Conservation (phyloP, 768 basidiomycete species). For the Russula griseocarnosa region DNA sequence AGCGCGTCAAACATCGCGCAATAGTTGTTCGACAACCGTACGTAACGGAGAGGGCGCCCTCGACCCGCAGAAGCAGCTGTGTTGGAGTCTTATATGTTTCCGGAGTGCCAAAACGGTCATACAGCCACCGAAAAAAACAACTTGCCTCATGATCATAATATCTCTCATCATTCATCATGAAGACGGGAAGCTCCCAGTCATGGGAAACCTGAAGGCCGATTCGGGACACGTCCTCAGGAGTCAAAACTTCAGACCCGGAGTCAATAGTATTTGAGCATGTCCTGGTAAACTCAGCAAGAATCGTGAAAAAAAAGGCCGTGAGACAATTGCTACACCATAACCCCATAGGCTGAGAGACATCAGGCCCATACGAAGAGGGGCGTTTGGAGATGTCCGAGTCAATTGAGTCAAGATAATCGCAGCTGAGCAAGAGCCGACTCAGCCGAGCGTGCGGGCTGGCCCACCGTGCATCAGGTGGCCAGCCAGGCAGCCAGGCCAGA, state of each 20-base stretch:
- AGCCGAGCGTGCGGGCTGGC: too few relatives aligned
- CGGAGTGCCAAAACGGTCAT: background rate
- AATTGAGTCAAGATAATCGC: background rate
- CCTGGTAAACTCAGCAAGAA: background rate
- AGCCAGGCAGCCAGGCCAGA: too few relatives aligned
- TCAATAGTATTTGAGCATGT: background rate
- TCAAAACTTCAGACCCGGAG: background rate
- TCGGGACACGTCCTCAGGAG: background rate
- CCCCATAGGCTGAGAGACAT: background rate
- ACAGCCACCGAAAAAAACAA: background rate
- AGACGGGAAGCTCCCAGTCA: background rate
- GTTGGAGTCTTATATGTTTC: constrained; percentile 4
- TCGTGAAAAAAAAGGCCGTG: background rate
- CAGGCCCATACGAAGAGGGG: background rate
- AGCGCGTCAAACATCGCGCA: background rate
- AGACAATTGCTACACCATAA: background rate
- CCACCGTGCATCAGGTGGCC: too few relatives aligned
- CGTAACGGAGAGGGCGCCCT: background rate
- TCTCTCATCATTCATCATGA: background rate
- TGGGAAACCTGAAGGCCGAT: background rate
- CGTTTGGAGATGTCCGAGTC: background rate
- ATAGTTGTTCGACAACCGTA: background rate
- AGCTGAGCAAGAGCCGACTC: too few relatives aligned
- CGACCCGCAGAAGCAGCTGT: background rate
- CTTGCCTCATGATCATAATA: background rate